Evolutionary conservation across 2,329 filamentous ascomycete genomes (phyloP).

Genomic region (Fusarium siculi): DNA sequence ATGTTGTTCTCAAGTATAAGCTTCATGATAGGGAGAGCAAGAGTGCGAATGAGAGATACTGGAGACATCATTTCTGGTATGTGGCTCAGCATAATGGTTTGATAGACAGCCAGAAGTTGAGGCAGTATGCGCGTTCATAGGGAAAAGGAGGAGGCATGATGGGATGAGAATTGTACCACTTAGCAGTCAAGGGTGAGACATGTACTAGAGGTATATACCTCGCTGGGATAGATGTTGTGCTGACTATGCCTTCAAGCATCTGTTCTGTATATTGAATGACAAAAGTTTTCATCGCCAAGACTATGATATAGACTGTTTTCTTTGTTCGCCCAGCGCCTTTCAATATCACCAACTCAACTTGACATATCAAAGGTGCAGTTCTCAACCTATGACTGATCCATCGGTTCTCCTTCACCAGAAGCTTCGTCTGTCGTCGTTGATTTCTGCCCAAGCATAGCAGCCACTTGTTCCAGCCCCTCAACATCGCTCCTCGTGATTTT

Average conservation of each 20-base stretch:
- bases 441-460: slow-evolving; percentile 54
- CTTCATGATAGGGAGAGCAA: slow-evolving; percentile 34
- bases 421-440: neutral
- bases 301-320: slow-evolving; percentile 1
- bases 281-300: slow-evolving; percentile 1
- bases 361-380: neutral
- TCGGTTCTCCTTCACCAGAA: slow-evolving; percentile 32
- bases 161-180: slow-evolving; percentile 4
- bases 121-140: neutral
- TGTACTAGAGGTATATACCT: slow-evolving; percentile 39
- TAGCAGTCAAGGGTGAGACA: neutral
- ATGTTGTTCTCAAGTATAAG: slow-evolving; percentile 44
- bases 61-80: slow-evolving; percentile 63
- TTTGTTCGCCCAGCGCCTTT: slow-evolving; percentile 28
- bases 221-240: slow-evolving; percentile 20
- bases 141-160: neutral
- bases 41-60: slow-evolving; percentile 49
- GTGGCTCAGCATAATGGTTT: slow-evolving; percentile 55
- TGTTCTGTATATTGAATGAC: slow-evolving; percentile 24
- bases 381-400: slow-evolving; percentile 44
- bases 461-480: slow-evolving; percentile 65
- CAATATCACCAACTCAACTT: neutral
- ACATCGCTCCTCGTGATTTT: slow-evolving; percentile 64
- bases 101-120: slow-evolving; percentile 42
- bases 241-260: slow-evolving; percentile 12